Base-by-base conservation (phyloP, 169 alveolate species). In the Plasmodium coatneyi region DNA sequence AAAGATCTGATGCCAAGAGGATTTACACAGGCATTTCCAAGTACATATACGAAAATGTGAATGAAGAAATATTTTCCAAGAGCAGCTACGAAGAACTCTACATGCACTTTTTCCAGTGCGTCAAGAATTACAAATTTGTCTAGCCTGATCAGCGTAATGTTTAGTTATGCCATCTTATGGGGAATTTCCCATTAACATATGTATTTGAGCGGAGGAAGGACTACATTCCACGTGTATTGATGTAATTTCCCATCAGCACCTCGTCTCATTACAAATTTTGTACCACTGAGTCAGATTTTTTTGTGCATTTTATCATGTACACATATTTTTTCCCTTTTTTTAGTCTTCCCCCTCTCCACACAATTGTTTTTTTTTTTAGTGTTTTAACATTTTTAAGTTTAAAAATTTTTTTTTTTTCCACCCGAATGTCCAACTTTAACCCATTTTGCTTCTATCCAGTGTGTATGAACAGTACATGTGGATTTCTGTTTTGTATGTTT, bases 81-180 rank as follows among this genome's bases (percentile, higher is more conserved):
- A 46, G 22, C 9, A 54, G 34, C 28, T 86, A 86, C 43, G 66
- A 56, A 3, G 86, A 86, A 52, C 70, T 78, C 16, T 86, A 86
- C 46, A 39, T 30, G 6, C 36, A 70, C 32, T 86, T 86, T 76
- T 86, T 86, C 56, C 80, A 74, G 93, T 76, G 86, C 41, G 66
- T 86, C n/a, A 82, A 78, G 28, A 52, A 34, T 10, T 86, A 74
- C 66, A 74, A 56, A n/a, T 86, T 86, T 86, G 34, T 56, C 22
- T 86, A 74, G 46, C 39, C 22, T 0, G 60, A 22, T 1, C 19
- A 49, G 25, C 22, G 60, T 22, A 16, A 16, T 16, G 60, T 16
- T 22, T 49, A 49, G 9, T 16, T 16, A 49, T 0, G 7, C 60
- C 6, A 49, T 49, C 25, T 49, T 49, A n/a, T 0, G 54, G 54